Evolutionary conservation across 2,329 filamentous ascomycete species (phyloP).

Genomic region (Beauveria sp.): DNA sequence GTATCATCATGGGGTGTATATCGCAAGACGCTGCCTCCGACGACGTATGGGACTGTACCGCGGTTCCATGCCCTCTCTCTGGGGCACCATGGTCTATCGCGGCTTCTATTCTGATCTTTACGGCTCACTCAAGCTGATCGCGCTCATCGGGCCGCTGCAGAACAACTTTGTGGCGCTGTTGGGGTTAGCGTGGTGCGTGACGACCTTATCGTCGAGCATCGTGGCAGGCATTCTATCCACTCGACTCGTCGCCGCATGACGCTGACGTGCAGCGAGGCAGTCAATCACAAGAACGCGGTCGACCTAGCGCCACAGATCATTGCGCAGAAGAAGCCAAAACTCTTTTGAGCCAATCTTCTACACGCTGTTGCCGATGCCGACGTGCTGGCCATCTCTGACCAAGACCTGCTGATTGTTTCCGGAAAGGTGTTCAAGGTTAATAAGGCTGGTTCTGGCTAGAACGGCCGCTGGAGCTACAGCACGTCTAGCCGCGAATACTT

Average conservation of each 20-base stretch:
- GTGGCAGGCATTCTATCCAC: conserved; percentile 79
- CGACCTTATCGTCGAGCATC: conserved; percentile 99
- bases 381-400: conserved; percentile 99
- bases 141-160: conserved; percentile 84
- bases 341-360: conserved; percentile 99
- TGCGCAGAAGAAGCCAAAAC: conserved; percentile 96
- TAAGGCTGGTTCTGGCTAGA: conserved; percentile 56
- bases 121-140: conserved; percentile 99
- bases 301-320: conserved; percentile 95
- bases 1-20: conserved; percentile 86
- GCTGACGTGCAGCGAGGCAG: conserved; percentile 96
- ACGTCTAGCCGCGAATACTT: neutral
- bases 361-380: conserved; percentile 99
- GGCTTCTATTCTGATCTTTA: conserved; percentile 99
- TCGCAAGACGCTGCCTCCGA: conserved; percentile 99
- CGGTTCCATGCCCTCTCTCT: conserved; percentile 99
- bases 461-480: neutral
- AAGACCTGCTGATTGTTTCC: conserved; percentile 98
- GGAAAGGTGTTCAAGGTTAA: conserved; percentile 94
- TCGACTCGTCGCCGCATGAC: conserved; percentile 99
- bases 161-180: conserved; percentile 99
- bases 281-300: conserved; percentile 98
- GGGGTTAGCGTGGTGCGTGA: conserved; percentile 96
- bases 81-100: conserved; percentile 99
- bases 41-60: conserved; percentile 99